Evolutionary conservation across 345 rosid species (phyloP).

Genomic region (Brassica cretica): DNA sequence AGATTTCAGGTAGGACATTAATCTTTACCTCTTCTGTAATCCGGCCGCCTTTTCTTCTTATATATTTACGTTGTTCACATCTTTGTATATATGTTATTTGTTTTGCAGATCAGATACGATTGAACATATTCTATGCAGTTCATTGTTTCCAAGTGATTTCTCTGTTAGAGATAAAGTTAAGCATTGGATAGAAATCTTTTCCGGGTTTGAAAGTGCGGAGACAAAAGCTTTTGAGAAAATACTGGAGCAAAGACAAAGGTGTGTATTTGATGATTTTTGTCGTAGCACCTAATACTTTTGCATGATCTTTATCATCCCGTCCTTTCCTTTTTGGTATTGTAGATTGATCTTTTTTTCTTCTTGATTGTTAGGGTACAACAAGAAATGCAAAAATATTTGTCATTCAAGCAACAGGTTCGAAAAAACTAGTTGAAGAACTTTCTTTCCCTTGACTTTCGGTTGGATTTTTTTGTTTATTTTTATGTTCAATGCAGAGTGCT

Average conservation of each 20-base stretch:
- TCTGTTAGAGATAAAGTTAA: constrained; percentile 64
- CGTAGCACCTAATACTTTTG: constrained; percentile 27
- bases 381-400: constrained; percentile 91
- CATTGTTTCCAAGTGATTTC: constrained; percentile 65
- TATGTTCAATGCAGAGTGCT: constrained; percentile 58
- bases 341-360: constrained; percentile 46
- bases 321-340: constrained; percentile 38
- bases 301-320: constrained; percentile 15
- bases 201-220: constrained; percentile 81
- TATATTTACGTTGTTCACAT: not conserved
- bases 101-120: constrained; percentile 87
- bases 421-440: constrained; percentile 11
- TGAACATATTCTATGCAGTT: constrained; percentile 68
- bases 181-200: constrained; percentile 78
- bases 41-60: constrained; percentile 2
- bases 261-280: constrained; percentile 37
- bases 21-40: not conserved
- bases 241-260: constrained; percentile 97
- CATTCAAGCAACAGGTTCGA: constrained; percentile 85
- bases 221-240: constrained; percentile 85
- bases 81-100: constrained; percentile 8
- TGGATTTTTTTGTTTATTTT: not conserved
- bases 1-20: constrained; percentile 72
- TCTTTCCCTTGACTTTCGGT: not conserved
- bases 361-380: constrained; percentile 84